Conservation (phyloP, 768 basidiomycete genomes). For the Mrakia hoshinonis region DNA sequence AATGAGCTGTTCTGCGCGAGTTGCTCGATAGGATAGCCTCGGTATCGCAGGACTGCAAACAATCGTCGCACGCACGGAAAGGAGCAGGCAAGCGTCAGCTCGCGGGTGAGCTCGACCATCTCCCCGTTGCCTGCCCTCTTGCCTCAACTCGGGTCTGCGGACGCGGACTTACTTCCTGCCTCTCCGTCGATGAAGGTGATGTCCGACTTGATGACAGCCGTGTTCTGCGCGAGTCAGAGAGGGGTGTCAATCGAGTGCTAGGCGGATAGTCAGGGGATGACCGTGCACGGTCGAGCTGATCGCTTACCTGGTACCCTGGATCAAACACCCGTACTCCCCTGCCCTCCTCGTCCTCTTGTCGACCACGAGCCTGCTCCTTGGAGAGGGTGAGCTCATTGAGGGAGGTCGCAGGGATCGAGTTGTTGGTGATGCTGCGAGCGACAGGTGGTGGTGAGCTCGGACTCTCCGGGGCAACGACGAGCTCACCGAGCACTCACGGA, state of each 20-base stretch:
- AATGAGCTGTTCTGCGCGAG: conserved; percentile 70
- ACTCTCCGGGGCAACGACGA: background rate
- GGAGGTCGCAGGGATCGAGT: conserved; percentile 66
- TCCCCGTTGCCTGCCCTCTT: background rate
- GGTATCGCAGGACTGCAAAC: conserved; percentile 35
- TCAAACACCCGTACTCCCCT: conserved; percentile 12
- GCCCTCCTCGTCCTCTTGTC: conserved; percentile 31
- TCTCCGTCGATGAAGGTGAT: conserved; percentile 92
- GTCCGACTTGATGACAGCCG: conserved; percentile 37
- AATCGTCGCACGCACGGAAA: background rate
- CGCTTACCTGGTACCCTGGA: conserved; percentile 8
- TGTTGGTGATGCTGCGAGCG: conserved; percentile 59
- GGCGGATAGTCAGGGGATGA: background rate
- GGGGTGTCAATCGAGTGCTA: background rate
- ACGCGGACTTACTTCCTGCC: conserved; percentile 52
- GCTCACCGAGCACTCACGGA: conserved; percentile 49
- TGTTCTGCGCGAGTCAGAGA: conserved; percentile 32
- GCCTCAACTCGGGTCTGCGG: conserved; percentile 31
- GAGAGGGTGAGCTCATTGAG: conserved; percentile 69
- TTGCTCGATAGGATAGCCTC: conserved; percentile 89
- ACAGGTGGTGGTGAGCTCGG: background rate
- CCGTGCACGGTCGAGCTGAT: background rate
- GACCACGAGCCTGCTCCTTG: conserved; percentile 39
- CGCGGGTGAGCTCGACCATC: background rate
- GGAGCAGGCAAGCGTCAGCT: background rate